A percentile compares a stretch with the other conserved stretches of the same genome.
These are phyloP conservation scores for Acrocalymma vagum DNA, from an alignment of 2,329 filamentous ascomycete genomes.

Conservation along the genomic window DNA sequence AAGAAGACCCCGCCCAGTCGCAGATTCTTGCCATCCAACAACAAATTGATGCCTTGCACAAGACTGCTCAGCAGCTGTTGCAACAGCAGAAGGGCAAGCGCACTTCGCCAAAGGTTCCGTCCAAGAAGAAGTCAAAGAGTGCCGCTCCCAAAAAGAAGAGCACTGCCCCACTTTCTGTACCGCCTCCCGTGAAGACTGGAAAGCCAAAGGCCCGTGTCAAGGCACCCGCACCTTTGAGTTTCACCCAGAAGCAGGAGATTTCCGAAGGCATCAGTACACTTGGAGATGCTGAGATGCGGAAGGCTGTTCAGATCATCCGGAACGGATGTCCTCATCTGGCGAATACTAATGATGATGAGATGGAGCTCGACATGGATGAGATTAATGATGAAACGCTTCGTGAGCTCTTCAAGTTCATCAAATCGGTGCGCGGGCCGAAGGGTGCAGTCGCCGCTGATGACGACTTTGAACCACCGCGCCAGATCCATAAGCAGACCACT, in stretches of 20 bases:
- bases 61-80: slow-evolving; percentile 66
- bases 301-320: slow-evolving; percentile 89
- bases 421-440: slow-evolving; percentile 49
- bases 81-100: slow-evolving; percentile 59
- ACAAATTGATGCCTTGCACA: slow-evolving; percentile 73
- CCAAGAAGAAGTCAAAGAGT: slow-evolving; percentile 56
- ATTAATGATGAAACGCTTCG: slow-evolving; percentile 63
- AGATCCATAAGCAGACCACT: slow-evolving; percentile 44
- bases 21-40: slow-evolving; percentile 63
- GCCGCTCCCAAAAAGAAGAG: slow-evolving; percentile 34
- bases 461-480: slow-evolving; percentile 57
- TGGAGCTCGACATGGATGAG: slow-evolving; percentile 72
- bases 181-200: slow-evolving; percentile 37
- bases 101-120: slow-evolving; percentile 57
- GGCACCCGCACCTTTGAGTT: slow-evolving; percentile 72
- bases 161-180: slow-evolving; percentile 33
- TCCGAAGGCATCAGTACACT: slow-evolving; percentile 85
- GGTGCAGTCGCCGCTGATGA: slow-evolving; percentile 52
- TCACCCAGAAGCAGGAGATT: slow-evolving; percentile 89
- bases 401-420: slow-evolving; percentile 65
- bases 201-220: slow-evolving; percentile 60
- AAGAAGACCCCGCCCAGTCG: slow-evolving; percentile 53
- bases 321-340: slow-evolving; percentile 76
- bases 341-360: slow-evolving; percentile 64
- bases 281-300: slow-evolving; percentile 77